Base-by-base conservation (phyloP, 2,329 filamentous ascomycete species). In the Aspergillus melleus region DNA sequence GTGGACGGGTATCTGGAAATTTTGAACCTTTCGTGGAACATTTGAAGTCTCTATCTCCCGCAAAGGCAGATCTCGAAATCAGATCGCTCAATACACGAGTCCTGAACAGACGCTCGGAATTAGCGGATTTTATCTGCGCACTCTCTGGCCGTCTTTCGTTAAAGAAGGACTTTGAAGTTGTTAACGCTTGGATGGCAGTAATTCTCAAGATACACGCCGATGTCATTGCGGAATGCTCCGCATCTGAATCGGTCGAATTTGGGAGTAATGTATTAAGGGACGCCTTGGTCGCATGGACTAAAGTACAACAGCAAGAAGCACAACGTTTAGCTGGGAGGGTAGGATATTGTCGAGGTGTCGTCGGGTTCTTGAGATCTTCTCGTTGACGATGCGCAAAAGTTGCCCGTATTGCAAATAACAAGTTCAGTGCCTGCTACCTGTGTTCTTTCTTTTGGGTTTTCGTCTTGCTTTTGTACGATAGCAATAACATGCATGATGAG, bases 151-250 rank as follows among this genome's bases (percentile, higher is more conserved):
- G 90, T 12, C 79, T 98, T 55, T 77, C 80, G 49, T 81, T 86
- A 54, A 87, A 88, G 64, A 86, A 85, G 52, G 95, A 98, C 75
- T 99, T 96, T 75, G 95, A 99, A 77, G 83, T 99, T 44, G 90
- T 92, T 16, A 93, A 98, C 76, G 92, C 92, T 0, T 99, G 95
- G 94, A 98, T 99, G 92, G 88, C 90, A 2, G 94, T 98, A 1
- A 96, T 98, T 70, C 74, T 99, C 60, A 86, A 88, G 52, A 79
- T 96, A 46, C 94, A 98, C 75, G 83, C 83, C 6, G 87, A 89
- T 61, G 77, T 83, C 16, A 78, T 90, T 14, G 74, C 78, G 6
- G 60, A 70, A 51, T 76, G 73, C 39, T 74, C 78, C 36, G 76
- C 77, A 42, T 71, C 79, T 79, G 77, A 81, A 78, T 71, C 84